Evolutionary conservation across 2,329 filamentous ascomycete species (phyloP).

Genomic region (Paracorniculantispora psalliotae): DNA sequence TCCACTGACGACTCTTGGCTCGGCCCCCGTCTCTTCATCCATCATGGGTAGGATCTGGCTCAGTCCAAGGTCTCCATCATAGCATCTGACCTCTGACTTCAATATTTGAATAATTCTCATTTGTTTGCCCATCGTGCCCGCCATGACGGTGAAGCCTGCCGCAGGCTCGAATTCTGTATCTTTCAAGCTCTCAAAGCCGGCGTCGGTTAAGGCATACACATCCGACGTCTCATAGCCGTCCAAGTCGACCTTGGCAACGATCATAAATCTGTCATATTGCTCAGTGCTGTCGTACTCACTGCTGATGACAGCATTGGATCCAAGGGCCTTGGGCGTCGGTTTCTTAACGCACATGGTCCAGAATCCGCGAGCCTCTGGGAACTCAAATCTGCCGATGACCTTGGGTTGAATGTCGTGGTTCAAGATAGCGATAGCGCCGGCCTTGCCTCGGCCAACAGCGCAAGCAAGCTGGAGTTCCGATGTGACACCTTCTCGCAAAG

Average conservation of each 20-base stretch:
- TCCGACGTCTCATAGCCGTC: slow-evolving; percentile 72
- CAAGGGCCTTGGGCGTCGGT: slow-evolving; percentile 56
- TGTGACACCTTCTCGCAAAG: slow-evolving; percentile 39
- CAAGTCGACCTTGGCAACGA: slow-evolving; percentile 67
- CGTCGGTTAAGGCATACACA: slow-evolving; percentile 69
- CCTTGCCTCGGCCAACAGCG: slow-evolving; percentile 58
- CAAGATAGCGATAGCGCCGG: slow-evolving; percentile 68
- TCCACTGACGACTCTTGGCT: slow-evolving; percentile 71
- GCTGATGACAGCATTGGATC: slow-evolving; percentile 43
- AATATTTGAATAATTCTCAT: slow-evolving; percentile 83
- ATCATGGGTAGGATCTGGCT: slow-evolving; percentile 89
- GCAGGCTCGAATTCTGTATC: slow-evolving; percentile 90
- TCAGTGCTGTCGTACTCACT: slow-evolving; percentile 55
- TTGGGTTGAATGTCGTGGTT: slow-evolving; percentile 73
- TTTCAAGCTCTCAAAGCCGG: slow-evolving; percentile 67
- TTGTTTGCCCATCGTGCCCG: slow-evolving; percentile 75
- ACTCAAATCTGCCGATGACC: slow-evolving; percentile 63
- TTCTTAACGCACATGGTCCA: slow-evolving; percentile 76
- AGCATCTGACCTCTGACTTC: slow-evolving; percentile 80
- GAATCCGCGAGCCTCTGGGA: slow-evolving; percentile 67
- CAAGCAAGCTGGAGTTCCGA: slow-evolving; percentile 57
- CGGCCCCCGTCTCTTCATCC: slow-evolving; percentile 81
- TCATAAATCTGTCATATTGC: slow-evolving; percentile 73
- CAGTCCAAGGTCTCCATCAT: slow-evolving; percentile 83
- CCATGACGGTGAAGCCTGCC: slow-evolving; percentile 80